These are phyloP conservation scores for Astraeus odoratus DNA, from an alignment of 768 basidiomycete species.

Conservation along the genomic window DNA sequence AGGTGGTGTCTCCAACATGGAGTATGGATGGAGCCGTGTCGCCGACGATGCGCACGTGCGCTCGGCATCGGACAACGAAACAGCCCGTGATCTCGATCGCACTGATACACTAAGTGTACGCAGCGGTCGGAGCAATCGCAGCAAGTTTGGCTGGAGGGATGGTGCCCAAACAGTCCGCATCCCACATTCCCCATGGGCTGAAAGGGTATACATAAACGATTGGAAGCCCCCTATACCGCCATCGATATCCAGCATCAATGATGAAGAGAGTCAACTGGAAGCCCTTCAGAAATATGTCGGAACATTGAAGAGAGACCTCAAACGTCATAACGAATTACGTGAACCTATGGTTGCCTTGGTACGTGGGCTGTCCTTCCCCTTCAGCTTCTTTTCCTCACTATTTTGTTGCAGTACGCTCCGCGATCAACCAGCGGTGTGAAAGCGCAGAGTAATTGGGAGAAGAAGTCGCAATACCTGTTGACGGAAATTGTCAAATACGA, in stretches of 20 bases:
- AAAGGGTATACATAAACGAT: constrained; percentile 77
- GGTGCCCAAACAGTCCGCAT: constrained; percentile 58
- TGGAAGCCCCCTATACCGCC: constrained; percentile 92
- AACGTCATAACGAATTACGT: constrained; percentile 76
- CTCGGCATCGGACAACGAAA: constrained; percentile 53
- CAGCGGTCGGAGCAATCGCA: constrained; percentile 68
- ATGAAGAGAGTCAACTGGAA: constrained; percentile 91
- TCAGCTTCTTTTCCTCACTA: constrained; percentile 9
- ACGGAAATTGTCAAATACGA: constrained; percentile 95
- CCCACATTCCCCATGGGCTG: constrained; percentile 65
- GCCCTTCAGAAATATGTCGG: constrained; percentile 77
- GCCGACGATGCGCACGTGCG: constrained; percentile 46
- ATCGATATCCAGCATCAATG: constrained; percentile 73
- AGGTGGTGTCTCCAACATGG: constrained; percentile 98
- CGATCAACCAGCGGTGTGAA: constrained; percentile 68
- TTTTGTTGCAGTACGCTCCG: constrained; percentile 61
- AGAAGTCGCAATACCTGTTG: constrained; percentile 81
- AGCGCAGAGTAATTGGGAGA: constrained; percentile 88
- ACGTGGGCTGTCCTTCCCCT: constrained; percentile 12
- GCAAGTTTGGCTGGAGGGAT: constrained; percentile 69
- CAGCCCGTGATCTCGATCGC: constrained; percentile 40
- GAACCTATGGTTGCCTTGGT: constrained; percentile 81
- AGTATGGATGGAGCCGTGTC: constrained; percentile 94
- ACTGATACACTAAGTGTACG: constrained; percentile 66
- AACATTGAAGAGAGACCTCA: constrained; percentile 69